Base-by-base conservation (phyloP, 164 flowering plant species). In the Liquidambar formosana region DNA sequence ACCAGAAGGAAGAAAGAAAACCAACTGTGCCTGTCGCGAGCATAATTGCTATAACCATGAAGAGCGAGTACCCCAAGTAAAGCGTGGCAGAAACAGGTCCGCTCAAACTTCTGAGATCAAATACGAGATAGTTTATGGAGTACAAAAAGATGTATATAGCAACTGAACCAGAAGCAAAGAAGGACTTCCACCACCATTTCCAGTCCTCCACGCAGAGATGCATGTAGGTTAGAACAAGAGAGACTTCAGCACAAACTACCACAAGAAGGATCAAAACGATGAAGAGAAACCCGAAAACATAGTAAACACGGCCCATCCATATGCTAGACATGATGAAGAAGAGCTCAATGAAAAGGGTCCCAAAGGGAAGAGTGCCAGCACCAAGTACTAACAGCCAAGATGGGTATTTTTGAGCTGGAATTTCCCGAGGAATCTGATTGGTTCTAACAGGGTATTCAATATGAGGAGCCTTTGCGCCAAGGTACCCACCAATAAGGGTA, bases 161-260 rank as follows among this genome's bases (percentile, higher is more conserved):
- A 64, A 91, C 97, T 0, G 94, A 91, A 12, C 97, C 97, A 23
- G 97, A 91, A n/a, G 97, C 92, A 72, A 91, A 91, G 85, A 91
- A 91, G 44, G 94, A 86, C 71, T 91, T 91, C 97, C 97, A 91
- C 97, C 97, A 91, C 97, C 97, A 91, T 70, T 70, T 80, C 89
- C 90, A 91, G 77, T 91, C 97, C 76, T 91, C 97, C 25, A 89
- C 94, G 57, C 97, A 91, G 3, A 91, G 89, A 75, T 91, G 91
- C 97, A 91, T 89, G 83, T 91, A 91, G 45, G 97, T 91, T 8
- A 91, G 76, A 25, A 89, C 94, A 8, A 91, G 82, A 10, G 97
- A 91, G 0, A 91, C 97, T 73, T 89, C 97, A 28, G 97, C 97
- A 69, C 97, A 91, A n/a, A 91, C 97, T 52, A 89, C 86, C 65